Percentiles rank a stretch among this genome's conserved stretches.
These are phyloP conservation scores for Solanum pennellii DNA, from an alignment of 257 asterid species.

Conservation along the genomic window DNA sequence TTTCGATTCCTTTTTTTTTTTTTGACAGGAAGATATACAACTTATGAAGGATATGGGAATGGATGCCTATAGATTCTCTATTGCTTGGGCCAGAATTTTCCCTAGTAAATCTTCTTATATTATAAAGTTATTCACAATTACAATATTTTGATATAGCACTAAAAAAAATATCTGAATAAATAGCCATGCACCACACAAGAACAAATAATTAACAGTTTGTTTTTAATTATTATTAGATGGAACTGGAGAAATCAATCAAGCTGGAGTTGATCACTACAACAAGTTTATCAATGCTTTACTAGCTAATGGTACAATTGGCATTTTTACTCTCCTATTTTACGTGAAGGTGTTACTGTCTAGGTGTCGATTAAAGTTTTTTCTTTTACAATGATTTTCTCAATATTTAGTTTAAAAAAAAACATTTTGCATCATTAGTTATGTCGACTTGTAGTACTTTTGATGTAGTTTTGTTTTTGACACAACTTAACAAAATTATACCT, in stretches of 20 bases:
- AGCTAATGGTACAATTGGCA: slow-evolving; percentile 35
- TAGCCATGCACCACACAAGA: too few relatives aligned
- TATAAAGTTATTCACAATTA: too few relatives aligned
- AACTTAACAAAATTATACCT: not conserved
- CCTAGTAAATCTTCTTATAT: slow-evolving; percentile 35
- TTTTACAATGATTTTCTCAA: not conserved
- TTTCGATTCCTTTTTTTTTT: not conserved
- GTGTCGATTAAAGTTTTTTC: not conserved
- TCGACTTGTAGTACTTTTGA: not conserved
- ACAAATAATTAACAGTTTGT: not conserved
- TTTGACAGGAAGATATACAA: slow-evolving; percentile 55
- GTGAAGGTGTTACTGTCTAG: not conserved
- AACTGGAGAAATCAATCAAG: slow-evolving; percentile 63
- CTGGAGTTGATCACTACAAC: slow-evolving; percentile 84
- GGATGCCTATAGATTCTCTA: slow-evolving; percentile 91
- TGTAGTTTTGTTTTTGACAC: not conserved
- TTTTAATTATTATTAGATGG: slow-evolving; percentile 36
- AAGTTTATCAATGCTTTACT: slow-evolving; percentile 59
- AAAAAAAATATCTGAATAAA: too few relatives aligned
- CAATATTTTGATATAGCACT: too few relatives aligned
- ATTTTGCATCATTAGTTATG: not conserved
- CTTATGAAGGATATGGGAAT: slow-evolving; percentile 82
- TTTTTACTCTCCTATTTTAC: not conserved
- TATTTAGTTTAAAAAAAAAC: not conserved
- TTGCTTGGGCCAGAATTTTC: slow-evolving; percentile 83